Conservation (phyloP, 768 basidiomycete genomes). For the Russula foetens region DNA sequence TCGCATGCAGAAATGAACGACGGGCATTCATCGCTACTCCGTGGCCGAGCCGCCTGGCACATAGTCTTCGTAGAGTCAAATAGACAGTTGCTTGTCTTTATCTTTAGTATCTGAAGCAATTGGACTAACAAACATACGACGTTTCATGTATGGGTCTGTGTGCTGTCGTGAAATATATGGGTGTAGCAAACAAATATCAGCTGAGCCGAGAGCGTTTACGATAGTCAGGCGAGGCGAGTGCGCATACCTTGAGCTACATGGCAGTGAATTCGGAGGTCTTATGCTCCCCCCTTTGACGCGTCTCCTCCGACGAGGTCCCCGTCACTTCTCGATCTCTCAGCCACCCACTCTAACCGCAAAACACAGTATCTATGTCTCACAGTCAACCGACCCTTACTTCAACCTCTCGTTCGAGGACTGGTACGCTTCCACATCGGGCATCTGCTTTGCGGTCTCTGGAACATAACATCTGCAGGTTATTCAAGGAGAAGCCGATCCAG, state of each 20-base stretch:
- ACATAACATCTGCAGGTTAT: slow-evolving; percentile 49
- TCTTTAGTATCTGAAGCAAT: neutral
- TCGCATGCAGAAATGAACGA: slow-evolving; percentile 67
- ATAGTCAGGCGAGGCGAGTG: no score
- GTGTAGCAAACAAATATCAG: neutral
- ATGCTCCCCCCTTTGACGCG: slow-evolving; percentile 25
- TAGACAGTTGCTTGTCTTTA: slow-evolving; percentile 3
- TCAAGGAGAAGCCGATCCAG: slow-evolving; percentile 61
- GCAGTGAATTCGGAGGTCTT: no score
- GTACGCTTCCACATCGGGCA: slow-evolving; percentile 33
- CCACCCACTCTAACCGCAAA: slow-evolving; percentile 8
- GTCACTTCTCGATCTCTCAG: slow-evolving; percentile 9
- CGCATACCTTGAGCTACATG: no score
- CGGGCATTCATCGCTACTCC: neutral
- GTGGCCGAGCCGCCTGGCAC: neutral
- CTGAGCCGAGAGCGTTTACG: no score
- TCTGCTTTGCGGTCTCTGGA: slow-evolving; percentile 25
- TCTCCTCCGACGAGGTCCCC: slow-evolving; percentile 5
- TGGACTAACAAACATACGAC: slow-evolving; percentile 1
- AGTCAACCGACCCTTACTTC: slow-evolving; percentile 76
- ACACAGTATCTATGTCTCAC: slow-evolving; percentile 65
- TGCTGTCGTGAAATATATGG: neutral
- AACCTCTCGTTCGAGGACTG: slow-evolving; percentile 90
- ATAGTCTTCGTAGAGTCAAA: neutral
- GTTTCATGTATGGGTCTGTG: neutral